A percentile compares a stretch with the other conserved stretches of the same genome.
phyloP scores from a whole-genome alignment of 129 eudicot species.

The Oenanthe sinensis region DNA sequence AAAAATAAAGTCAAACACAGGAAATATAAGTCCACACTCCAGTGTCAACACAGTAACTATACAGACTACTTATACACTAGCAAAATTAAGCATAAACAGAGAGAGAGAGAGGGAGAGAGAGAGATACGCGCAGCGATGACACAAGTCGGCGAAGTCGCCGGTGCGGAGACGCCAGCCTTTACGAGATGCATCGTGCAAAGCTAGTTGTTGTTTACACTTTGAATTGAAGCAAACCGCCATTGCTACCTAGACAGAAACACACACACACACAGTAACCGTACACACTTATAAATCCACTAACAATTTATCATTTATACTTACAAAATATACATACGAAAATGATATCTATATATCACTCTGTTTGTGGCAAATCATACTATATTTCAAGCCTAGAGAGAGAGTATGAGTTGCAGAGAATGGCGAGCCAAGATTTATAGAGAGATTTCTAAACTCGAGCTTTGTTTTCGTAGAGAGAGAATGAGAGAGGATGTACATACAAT shows the following conservation, averaged over 20 bases:
- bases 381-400: neutral
- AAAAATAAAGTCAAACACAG: neutral
- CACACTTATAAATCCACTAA: neutral
- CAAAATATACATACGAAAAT: neutral
- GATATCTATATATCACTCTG: neutral
- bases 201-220: constrained; percentile 28
- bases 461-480: neutral
- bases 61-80: neutral
- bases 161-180: constrained; percentile 73
- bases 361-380: neutral
- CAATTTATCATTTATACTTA: neutral
- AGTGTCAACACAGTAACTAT: neutral
- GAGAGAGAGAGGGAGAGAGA: neutral
- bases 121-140: constrained; percentile 75
- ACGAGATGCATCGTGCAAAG: constrained; percentile 25
- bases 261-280: neutral
- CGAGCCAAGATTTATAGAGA: neutral
- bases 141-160: constrained; percentile 59
- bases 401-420: neutral
- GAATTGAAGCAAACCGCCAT: constrained; percentile 59
- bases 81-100: neutral
- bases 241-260: constrained; percentile 17
- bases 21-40: neutral
- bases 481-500: neutral
- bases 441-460: too few species aligned